Evolutionary conservation across 164 flowering plant genomes (phyloP), one percentile per base, ranked within the genome.

Genomic region (Annona cherimola): DNA sequence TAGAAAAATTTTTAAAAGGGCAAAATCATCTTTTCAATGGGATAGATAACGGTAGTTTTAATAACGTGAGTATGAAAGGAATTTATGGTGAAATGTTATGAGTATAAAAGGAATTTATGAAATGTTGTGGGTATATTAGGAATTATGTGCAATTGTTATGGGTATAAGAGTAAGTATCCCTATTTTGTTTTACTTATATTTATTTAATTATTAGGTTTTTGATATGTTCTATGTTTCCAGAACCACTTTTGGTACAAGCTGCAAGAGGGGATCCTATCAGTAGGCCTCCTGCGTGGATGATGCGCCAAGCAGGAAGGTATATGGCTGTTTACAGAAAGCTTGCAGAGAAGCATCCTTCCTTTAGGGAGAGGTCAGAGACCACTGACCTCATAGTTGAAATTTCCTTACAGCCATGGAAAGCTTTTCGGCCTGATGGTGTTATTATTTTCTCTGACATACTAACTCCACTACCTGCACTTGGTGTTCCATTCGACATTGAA

Each of bases 291-390:
- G 99, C 99, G 76, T 95, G 99, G 99, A 95, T 95, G 98, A 95
- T 95, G 98, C 93, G 99, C 57, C 99, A 95, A 76, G 98, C 97
- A 57, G 99, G 99, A 88, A 91, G 99, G 89, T 95, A 92, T 79
- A 95, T 95, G 99, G 98, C 98, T 79, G 86, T 84, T 69, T 95
- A 95, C 83, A 82, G 79, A 82, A 82, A 79, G 79, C 98, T 95
- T 83, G 98, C 98, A 50, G 90, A 92, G 90, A 92, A 90, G 84
- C 72, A 89, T 69, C 99, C 99, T 62, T 92, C 98, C 71, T 95
- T 95, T 86, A 81, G 99, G 77, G 88, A 89, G 96, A 86, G 99
- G 77, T 94, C 99, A 80, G 99, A 94, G 88, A 94, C 92, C 71
- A 91, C 92, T 76, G 97, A 94, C 89, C 97, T 95, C 85, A 92